Evolutionary conservation across 2,329 filamentous ascomycete species (phyloP).

Genomic region (Pyrenophora seminiperda): DNA sequence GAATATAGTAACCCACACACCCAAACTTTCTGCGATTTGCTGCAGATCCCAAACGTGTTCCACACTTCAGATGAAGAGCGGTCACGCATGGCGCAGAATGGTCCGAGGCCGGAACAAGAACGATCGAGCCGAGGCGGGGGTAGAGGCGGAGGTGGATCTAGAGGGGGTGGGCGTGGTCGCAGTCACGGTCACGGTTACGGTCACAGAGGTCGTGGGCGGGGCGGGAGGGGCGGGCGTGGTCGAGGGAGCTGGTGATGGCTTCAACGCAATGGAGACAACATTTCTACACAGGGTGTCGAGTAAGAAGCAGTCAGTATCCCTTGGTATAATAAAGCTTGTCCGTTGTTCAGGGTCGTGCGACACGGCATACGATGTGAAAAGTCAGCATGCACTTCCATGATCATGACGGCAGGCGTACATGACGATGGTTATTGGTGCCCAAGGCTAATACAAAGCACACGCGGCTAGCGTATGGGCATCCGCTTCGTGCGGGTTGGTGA

Average conservation of each 20-base stretch:
- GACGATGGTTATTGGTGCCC: constrained; percentile 14
- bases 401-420: constrained; percentile 10
- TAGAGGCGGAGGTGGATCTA: constrained; percentile 38
- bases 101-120: constrained; percentile 36
- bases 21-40: constrained; percentile 74
- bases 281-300: neutral
- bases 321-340: no score
- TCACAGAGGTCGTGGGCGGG: constrained; percentile 20
- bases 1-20: constrained; percentile 93
- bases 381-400: neutral
- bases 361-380: neutral
- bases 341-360: neutral
- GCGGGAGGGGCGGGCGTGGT: constrained; percentile 28
- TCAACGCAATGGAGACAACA: constrained; percentile 1
- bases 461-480: constrained; percentile 25
- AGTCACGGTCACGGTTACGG: constrained; percentile 28
- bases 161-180: constrained; percentile 31
- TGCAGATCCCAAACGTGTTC: constrained; percentile 79
- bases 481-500: constrained; percentile 3
- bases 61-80: constrained; percentile 73
- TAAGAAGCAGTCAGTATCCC: no score
- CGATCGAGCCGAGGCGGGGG: constrained; percentile 34
- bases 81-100: constrained; percentile 35
- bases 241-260: constrained; percentile 33
- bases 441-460: constrained; percentile 15